Percentiles rank a stretch among this genome's conserved stretches.
Conservation (phyloP, 805 yeast genomes). For the Ogataea parapolymorpha region DNA sequence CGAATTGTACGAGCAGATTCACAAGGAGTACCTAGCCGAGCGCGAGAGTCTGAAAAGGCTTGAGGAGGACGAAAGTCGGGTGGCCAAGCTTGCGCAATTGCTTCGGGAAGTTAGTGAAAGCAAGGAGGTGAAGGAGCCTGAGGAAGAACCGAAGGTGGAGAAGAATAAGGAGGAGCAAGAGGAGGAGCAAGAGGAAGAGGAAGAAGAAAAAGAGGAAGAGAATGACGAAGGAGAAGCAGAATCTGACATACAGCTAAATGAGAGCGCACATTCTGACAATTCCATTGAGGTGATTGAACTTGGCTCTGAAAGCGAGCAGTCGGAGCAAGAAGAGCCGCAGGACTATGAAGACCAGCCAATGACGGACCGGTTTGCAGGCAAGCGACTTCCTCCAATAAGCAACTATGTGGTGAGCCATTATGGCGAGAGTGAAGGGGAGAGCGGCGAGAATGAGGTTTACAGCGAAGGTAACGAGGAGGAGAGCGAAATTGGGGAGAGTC, state of each 20-base stretch:
- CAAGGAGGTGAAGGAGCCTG: background rate
- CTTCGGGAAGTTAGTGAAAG: slow-evolving; percentile 11
- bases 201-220: slow-evolving; percentile 5
- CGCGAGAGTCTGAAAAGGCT: slow-evolving; percentile 14
- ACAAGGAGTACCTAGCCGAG: slow-evolving; percentile 30
- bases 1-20: slow-evolving; percentile 34
- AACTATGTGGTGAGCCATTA: slow-evolving; percentile 1
- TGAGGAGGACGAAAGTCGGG: slow-evolving; percentile 22
- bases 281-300: slow-evolving; percentile 14
- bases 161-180: slow-evolving; percentile 7
- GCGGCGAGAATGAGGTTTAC: slow-evolving; percentile 1
- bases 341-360: background rate
- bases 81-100: slow-evolving; percentile 14
- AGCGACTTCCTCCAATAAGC: slow-evolving; percentile 3
- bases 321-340: slow-evolving; percentile 8
- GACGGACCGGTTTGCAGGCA: slow-evolving; percentile 4
- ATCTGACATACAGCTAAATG: slow-evolving; percentile 4
- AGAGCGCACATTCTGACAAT: background rate
- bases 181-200: slow-evolving; percentile 7
- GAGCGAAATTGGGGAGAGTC: background rate
- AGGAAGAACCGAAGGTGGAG: slow-evolving; percentile 10
- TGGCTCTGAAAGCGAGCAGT: slow-evolving; percentile 15
- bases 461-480: slow-evolving; percentile 10
- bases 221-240: slow-evolving; percentile 1
- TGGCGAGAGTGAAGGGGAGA: background rate